Evolutionary conservation across 495 filamentous ascomycete genomes (phyloP).

Genomic region (Hypoxylon perforatum): DNA sequence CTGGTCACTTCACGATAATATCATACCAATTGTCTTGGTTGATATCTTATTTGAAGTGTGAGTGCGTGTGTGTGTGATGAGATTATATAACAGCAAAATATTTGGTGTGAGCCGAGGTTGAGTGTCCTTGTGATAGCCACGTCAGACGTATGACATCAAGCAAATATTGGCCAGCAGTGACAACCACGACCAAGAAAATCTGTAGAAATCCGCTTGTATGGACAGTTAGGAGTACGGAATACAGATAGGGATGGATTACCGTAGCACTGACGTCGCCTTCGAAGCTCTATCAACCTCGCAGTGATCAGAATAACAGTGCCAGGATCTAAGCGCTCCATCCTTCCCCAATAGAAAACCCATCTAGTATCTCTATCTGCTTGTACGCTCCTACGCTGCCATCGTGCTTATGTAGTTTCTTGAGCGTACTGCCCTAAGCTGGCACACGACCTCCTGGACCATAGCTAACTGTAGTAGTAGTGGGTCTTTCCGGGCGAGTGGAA

Average conservation of each 20-base stretch:
- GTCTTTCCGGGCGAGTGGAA: too few relatives aligned
- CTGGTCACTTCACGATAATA: not conserved
- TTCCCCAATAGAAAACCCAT: slow-evolving; percentile 11
- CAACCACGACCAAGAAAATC: not conserved
- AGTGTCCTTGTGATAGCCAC: slow-evolving; percentile 3
- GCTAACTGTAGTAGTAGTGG: too few relatives aligned
- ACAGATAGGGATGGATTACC: too few relatives aligned
- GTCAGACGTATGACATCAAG: slow-evolving; percentile 6
- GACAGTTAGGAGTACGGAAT: too few relatives aligned
- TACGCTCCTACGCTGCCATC: not conserved
- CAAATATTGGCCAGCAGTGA: slow-evolving; percentile 3
- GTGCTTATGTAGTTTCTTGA: not conserved
- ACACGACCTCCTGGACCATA: too few relatives aligned
- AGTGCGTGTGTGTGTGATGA: too few relatives aligned
- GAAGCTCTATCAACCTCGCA: not conserved
- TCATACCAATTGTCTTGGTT: not conserved
- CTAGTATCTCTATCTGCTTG: not conserved
- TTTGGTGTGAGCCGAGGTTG: not conserved
- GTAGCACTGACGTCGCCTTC: not conserved
- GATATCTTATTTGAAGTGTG: not conserved
- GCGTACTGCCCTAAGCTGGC: not conserved
- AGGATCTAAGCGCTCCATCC: slow-evolving; percentile 23
- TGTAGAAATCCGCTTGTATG: too few relatives aligned
- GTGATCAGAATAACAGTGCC: slow-evolving; percentile 8
- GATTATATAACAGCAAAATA: not conserved